Evolutionary conservation across 2,329 filamentous ascomycete genomes (phyloP), one percentile per base, ranked within the genome.

Genomic region (Penicillium psychrosexuale): DNA sequence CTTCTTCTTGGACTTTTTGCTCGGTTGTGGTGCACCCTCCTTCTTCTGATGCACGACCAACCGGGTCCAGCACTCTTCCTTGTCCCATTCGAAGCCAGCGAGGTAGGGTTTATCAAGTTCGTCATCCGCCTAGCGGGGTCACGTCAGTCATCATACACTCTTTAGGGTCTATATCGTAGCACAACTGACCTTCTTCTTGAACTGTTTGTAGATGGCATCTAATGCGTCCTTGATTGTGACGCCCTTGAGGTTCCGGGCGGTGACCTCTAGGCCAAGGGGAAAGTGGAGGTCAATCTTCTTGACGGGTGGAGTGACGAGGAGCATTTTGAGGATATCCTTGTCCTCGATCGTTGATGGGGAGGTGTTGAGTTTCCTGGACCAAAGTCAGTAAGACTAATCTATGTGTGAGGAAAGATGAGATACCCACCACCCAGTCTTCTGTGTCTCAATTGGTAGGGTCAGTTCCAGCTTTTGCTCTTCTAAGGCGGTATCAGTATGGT

Each of bases 201-300:
- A 96, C 66, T 89, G 84, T 82, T 96, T 97, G 82, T 96, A 82
- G 77, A 97, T 97, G 68, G 91, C 93, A 74, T 97, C 92, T 74
- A 96, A 73, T 55, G 91, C 91, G 76, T 97, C 93, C 81, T 97
- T 97, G 82, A 97, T 93, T 54, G 93, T 97, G 64, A 97, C 91
- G 53, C 93, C 93, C 76, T 92, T 93, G 67, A 92, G 79, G 77
- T 97, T 97, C 69, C 93, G 85, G 70, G 91, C 93, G 31, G 88
- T 90, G 63, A 97, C 89, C 70, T 93, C 87, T 53, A 94, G 83
- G 48, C 93, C 93, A 50, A 95, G 80, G 15, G 90, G 90, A 82
- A 96, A 96, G 77, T 91, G 86, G 44, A 97, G 82, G 76, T 96
- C 91, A 76, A 97, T 93, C 80, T 90, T 93, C 83, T 94, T 96